phyloP scores from a whole-genome alignment of 768 basidiomycete species.

The Cystobasidiopsis lactophilus region DNA sequence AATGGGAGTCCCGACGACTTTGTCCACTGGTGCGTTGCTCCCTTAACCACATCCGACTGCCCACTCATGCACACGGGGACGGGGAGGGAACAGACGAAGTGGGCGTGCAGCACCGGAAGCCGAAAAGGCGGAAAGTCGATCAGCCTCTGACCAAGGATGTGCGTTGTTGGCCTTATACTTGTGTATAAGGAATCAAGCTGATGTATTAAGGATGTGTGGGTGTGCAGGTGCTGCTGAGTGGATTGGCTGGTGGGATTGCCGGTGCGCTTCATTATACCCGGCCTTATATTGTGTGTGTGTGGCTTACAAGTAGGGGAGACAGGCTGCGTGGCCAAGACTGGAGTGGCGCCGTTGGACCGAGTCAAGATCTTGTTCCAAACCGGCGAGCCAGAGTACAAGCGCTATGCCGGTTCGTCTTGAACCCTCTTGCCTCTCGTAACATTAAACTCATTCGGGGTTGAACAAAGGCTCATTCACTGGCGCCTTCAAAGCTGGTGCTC shows the following conservation, averaged over 20 bases:
- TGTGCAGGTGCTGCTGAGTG: conserved; percentile 54
- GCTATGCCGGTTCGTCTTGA: conserved; percentile 53
- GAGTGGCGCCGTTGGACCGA: conserved; percentile 69
- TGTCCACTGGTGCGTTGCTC: no score
- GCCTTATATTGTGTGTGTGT: conserved; percentile 2
- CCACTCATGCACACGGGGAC: no score
- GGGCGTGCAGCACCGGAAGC: no score
- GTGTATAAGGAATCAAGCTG: no score
- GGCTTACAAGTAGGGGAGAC: not conserved
- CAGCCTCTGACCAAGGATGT: no score
- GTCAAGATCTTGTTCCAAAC: conserved; percentile 99
- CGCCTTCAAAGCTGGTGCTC: conserved; percentile 45
- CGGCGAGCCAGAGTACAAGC: conserved; percentile 77
- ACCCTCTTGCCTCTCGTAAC: not conserved
- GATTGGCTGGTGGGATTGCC: conserved; percentile 77
- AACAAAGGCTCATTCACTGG: conserved; percentile 63
- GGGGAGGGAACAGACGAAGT: no score
- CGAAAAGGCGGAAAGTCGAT: no score
- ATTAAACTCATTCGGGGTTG: not conserved
- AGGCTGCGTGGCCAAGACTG: conserved; percentile 21
- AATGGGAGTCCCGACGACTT: no score
- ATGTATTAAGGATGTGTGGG: no score
- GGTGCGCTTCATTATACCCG: conserved; percentile 36
- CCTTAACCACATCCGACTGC: no score
- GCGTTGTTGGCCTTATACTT: no score